phyloP scores from a whole-genome alignment of 1,139 yeast genomes.

The Candida glucosophila region DNA sequence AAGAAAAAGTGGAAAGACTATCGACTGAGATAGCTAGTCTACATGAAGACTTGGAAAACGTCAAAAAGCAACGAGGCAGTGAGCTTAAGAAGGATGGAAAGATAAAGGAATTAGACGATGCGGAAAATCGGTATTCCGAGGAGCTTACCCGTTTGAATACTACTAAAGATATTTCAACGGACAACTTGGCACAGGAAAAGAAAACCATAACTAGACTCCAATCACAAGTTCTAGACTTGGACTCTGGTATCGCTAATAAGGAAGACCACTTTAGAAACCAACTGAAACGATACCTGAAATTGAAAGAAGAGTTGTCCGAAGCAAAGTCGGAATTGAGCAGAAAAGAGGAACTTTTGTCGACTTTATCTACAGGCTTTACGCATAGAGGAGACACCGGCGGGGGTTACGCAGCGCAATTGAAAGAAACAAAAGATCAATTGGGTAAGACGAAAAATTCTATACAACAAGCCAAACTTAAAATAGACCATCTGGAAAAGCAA shows the following conservation, averaged over 20 bases:
- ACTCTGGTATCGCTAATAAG: conserved; percentile 20
- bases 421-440: conserved; percentile 51
- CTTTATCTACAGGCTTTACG: conserved; percentile 85
- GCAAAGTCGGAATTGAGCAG: conserved; percentile 44
- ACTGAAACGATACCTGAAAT: conserved; percentile 30
- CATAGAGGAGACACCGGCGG: conserved; percentile 70
- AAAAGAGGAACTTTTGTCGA: conserved; percentile 74
- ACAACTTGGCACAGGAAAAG: conserved; percentile 45
- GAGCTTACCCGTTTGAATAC: conserved; percentile 64
- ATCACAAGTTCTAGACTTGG: conserved; percentile 11
- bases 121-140: conserved; percentile 53
- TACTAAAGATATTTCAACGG: conserved; percentile 46
- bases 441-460: conserved; percentile 48
- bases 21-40: conserved; percentile 50
- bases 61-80: conserved; percentile 46
- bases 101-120: conserved; percentile 50
- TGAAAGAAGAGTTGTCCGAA: conserved; percentile 34
- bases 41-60: conserved; percentile 51
- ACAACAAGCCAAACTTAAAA: conserved; percentile 54
- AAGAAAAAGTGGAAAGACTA: conserved; percentile 33
- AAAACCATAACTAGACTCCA: conserved; percentile 10
- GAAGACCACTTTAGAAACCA: conserved; percentile 17
- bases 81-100: conserved; percentile 59
- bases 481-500: conserved; percentile 49
- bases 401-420: conserved; percentile 72